phyloP scores from a whole-genome alignment of 768 basidiomycete species.

The Phylloporus rhodoxanthus region DNA sequence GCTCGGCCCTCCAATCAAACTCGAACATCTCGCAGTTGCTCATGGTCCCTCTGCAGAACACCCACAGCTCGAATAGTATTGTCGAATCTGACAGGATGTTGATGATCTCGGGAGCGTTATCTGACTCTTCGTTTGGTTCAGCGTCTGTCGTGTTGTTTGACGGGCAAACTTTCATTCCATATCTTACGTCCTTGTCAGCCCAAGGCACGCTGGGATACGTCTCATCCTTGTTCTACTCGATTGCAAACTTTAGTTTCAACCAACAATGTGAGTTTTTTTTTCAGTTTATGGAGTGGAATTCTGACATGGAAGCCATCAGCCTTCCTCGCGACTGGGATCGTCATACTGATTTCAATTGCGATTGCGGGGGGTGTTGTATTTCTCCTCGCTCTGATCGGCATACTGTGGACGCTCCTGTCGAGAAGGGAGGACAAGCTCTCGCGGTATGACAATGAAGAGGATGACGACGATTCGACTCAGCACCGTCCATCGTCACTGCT shows the following conservation, averaged over 20 bases:
- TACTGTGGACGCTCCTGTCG: constrained; percentile 85
- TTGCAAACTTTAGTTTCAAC: constrained; percentile 68
- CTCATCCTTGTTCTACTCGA: constrained; percentile 78
- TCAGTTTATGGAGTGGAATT: not conserved
- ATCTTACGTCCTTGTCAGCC: constrained; percentile 60
- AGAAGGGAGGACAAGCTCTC: constrained; percentile 67
- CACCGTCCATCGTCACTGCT: constrained; percentile 84
- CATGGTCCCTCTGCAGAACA: constrained; percentile 84
- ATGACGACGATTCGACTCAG: constrained; percentile 69
- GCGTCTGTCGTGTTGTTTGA: constrained; percentile 86
- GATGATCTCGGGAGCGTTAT: constrained; percentile 76
- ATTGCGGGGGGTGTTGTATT: constrained; percentile 93
- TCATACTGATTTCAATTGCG: constrained; percentile 96
- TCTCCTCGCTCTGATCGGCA: constrained; percentile 76
- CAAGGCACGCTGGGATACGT: constrained; percentile 67
- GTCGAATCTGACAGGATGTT: constrained; percentile 85
- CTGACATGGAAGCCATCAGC: constrained; percentile 37
- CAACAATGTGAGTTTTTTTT: constrained; percentile 51
- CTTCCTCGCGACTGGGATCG: constrained; percentile 85
- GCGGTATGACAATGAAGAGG: constrained; percentile 63
- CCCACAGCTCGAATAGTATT: constrained; percentile 62
- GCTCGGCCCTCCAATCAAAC: constrained; percentile 45
- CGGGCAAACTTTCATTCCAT: constrained; percentile 76
- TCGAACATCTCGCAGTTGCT: constrained; percentile 75
- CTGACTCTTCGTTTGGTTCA: constrained; percentile 65